Evolutionary conservation across 441 rosid genomes (phyloP).

Genomic region (Mallotus repandus): DNA sequence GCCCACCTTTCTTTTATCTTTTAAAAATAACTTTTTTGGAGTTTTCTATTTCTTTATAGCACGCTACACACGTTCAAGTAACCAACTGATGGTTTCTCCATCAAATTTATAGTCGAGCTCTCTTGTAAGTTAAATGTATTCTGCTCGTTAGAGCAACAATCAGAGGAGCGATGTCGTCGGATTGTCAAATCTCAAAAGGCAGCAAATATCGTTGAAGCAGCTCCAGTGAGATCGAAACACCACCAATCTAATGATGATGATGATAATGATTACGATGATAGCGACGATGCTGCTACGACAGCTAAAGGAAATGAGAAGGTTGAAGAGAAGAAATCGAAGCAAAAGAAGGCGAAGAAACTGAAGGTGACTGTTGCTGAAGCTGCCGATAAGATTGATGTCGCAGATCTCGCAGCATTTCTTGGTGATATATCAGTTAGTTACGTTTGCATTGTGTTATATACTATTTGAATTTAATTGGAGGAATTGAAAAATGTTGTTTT

Average conservation of each 20-base stretch:
- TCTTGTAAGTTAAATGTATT: constrained; percentile 42
- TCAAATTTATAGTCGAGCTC: too few relatives aligned
- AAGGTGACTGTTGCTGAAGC: constrained; percentile 77
- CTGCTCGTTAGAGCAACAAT: constrained; percentile 54
- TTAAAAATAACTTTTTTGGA: too few relatives aligned
- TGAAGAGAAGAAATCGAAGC: constrained; percentile 56
- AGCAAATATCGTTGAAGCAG: constrained; percentile 23
- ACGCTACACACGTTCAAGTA: too few relatives aligned
- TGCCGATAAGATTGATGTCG: constrained; percentile 64
- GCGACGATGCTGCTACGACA: constrained; percentile 40
- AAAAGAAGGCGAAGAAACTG: constrained; percentile 83
- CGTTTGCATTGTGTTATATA: too few relatives aligned
- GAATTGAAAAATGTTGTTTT: too few relatives aligned
- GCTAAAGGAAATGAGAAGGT: constrained; percentile 38
- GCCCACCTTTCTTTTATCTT: too few relatives aligned
- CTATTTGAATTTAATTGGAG: too few relatives aligned
- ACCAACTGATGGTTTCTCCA: too few relatives aligned
- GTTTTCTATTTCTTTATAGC: too few relatives aligned
- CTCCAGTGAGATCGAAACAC: constrained; percentile 40
- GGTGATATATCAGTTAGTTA: constrained; percentile 34
- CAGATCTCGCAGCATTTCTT: constrained; percentile 64
- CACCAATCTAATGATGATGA: constrained; percentile 53
- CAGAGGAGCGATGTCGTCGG: constrained; percentile 56
- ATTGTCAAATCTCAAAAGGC: constrained; percentile 49
- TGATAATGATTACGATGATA: constrained; percentile 27